Conservation (phyloP, 2,329 filamentous ascomycete species). For the Talaromyces piceae region DNA sequence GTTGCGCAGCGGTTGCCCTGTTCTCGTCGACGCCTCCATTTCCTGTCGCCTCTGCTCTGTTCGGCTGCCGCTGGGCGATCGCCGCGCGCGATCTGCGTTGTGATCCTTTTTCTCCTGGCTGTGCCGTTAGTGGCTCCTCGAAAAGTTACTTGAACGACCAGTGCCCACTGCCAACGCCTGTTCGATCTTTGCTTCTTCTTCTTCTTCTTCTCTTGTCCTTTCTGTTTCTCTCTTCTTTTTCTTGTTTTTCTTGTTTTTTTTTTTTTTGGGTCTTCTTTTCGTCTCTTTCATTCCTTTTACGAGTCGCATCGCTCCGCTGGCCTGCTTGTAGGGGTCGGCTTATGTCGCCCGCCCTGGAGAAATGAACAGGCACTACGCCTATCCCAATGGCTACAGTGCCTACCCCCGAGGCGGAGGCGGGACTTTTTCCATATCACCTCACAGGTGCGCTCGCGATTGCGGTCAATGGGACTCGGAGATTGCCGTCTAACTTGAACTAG, state of each 20-base stretch:
- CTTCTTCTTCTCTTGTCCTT: no score
- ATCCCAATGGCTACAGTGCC: constrained; percentile 64
- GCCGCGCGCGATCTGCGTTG: not conserved
- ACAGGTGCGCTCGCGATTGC: constrained; percentile 58
- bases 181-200: no score
- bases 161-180: no score
- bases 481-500: constrained; percentile 35
- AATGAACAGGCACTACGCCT: constrained; percentile 84
- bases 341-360: constrained; percentile 40
- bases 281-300: no score
- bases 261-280: no score
- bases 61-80: not conserved
- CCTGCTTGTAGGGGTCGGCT: constrained; percentile 9
- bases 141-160: no score
- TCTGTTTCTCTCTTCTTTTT: no score
- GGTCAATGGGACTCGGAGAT: not conserved
- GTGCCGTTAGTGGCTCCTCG: no score
- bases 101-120: not conserved
- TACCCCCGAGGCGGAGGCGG: constrained; percentile 62
- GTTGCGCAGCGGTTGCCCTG: not conserved
- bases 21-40: not conserved
- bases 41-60: not conserved
- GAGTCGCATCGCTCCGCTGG: not conserved
- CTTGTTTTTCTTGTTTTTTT: no score
- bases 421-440: constrained; percentile 80